phyloP scores from a whole-genome alignment of 257 asterid genomes.

The Handroanthus guayacan region DNA sequence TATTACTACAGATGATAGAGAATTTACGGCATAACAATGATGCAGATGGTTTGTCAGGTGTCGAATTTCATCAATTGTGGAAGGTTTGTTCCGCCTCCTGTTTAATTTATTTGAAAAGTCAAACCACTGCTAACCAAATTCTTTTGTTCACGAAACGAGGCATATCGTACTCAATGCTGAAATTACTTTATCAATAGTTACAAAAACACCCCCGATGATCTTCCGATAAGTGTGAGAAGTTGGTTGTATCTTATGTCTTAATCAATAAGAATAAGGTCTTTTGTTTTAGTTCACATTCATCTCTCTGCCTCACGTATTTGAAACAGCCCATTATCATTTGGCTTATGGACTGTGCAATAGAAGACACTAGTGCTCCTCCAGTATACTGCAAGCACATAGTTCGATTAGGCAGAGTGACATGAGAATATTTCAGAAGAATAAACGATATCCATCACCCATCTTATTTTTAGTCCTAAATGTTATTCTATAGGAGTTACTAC shows the following conservation, averaged over 20 bases:
- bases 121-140: too few species aligned
- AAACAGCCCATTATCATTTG: background rate
- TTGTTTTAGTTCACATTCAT: background rate
- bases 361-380: slow-evolving; percentile 8
- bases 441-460: slow-evolving; percentile 7
- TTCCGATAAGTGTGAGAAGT: too few species aligned
- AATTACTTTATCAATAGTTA: too few species aligned
- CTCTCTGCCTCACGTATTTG: slow-evolving; percentile 2
- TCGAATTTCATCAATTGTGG: too few species aligned
- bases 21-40: too few species aligned
- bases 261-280: background rate
- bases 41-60: too few species aligned
- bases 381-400: background rate
- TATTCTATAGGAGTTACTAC: background rate
- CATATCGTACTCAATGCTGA: too few species aligned
- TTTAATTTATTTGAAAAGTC: too few species aligned
- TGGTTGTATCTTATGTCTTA: background rate
- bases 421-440: slow-evolving; percentile 2
- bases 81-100: too few species aligned
- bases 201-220: too few species aligned
- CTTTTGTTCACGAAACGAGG: too few species aligned
- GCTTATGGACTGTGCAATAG: slow-evolving; percentile 7
- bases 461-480: slow-evolving; percentile 10
- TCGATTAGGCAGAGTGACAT: background rate
- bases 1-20: too few species aligned